Evolutionary conservation across 2,329 filamentous ascomycete species (phyloP), one percentile per base, ranked within the genome.

Genomic region (Bipolaris cookei): DNA sequence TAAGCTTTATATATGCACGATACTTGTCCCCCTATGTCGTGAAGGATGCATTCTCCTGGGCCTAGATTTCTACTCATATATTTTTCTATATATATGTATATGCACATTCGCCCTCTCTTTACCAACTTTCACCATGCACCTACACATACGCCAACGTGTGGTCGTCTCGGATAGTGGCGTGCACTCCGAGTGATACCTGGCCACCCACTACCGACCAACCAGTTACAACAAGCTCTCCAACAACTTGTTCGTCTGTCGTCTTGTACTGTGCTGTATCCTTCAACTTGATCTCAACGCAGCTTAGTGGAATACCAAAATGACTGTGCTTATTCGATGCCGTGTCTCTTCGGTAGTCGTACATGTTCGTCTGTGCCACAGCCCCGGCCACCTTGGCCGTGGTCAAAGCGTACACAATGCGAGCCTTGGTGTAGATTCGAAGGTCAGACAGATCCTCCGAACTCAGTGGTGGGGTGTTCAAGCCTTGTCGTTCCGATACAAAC

Each of bases 281-380:
- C 59, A 97, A 74, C 69, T 90, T 84, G 37, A 97, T 75, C 79
- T 98, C 94, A 1, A 94, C 84, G 66, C 87, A 89, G 62, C 89
- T 91, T 38, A 95, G 72, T 2, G 94, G 93, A 8, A 89, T 82
- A 3, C 95, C 95, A 70, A 98, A 97, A 75, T 96, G 92, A 56
- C 77, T 81, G 43, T 79, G 78, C 42, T 80, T 76, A 50, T 67
- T 72, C 62, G 62, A 72, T 6, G 64, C 49, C 41, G 76, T 72
- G 38, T 76, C 35, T 77, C 82, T 64, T 46, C 94, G 83, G 76
- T 98, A 98, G 74, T 98, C 94, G 71, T 91, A 96, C 37, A 93
- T 83, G 59, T 91, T 88, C 6, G 91, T 96, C 78, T 98, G 94
- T 1, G 89, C 82, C n/a, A 96, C 86, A 0, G 93, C 89, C 35